A percentile compares a stretch with the other conserved stretches of the same genome.
Conservation (phyloP, 345 rosid species). For the Arabis hirsuta region DNA sequence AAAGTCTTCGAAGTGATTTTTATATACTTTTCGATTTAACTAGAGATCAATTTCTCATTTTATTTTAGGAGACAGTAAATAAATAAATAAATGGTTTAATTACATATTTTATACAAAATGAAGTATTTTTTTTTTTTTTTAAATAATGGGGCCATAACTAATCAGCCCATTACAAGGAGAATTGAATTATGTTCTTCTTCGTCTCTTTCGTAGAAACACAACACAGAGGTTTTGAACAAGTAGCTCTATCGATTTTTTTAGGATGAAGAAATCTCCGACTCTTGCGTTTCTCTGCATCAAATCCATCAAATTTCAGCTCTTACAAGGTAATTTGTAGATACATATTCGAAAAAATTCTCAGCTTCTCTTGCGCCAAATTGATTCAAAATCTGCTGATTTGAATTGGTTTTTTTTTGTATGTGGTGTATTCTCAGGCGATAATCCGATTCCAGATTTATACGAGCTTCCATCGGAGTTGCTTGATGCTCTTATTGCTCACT, state of each 20-base stretch:
- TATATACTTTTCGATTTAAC: too few relatives aligned
- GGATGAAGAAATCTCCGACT: constrained; percentile 61
- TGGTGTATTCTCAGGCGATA: constrained; percentile 47
- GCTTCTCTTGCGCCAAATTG: not conserved
- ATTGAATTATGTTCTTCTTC: too few relatives aligned
- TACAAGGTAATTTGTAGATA: constrained; percentile 46
- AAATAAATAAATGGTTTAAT: too few relatives aligned
- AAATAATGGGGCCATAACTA: too few relatives aligned
- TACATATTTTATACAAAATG: too few relatives aligned
- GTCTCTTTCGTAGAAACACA: too few relatives aligned
- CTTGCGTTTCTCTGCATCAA: constrained; percentile 57
- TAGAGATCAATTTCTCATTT: too few relatives aligned
- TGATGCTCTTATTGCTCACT: constrained; percentile 49
- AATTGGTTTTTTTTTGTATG: not conserved
- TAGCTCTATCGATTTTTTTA: not conserved
- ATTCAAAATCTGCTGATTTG: not conserved
- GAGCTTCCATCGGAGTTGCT: constrained; percentile 73
- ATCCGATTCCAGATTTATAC: constrained; percentile 50
- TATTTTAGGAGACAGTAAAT: too few relatives aligned
- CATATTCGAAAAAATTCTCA: not conserved
- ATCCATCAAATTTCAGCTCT: constrained; percentile 54
- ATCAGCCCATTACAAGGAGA: too few relatives aligned
- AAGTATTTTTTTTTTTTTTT: too few relatives aligned
- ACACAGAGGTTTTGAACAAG: too few relatives aligned
- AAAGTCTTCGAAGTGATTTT: too few relatives aligned